Evolutionary conservation across 306 rosid species (phyloP), one percentile per base, ranked within the genome.

Genomic region (Prunus padus): DNA sequence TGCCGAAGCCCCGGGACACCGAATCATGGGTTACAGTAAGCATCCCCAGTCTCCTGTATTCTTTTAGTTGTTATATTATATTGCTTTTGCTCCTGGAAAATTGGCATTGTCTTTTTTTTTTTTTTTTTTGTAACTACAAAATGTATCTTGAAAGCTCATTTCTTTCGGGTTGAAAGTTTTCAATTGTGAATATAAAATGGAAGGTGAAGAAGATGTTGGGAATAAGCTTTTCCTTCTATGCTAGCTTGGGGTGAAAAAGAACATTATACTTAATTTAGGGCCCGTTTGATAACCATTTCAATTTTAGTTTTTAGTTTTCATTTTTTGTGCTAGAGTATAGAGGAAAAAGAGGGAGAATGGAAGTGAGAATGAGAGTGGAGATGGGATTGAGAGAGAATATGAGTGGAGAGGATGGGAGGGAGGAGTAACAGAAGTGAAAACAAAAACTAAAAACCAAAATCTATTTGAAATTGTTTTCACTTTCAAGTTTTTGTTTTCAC

Each of bases 11-110:
- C 97, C 96, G 23, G 96, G 91, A 11, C 88, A 86, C 80, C 89
- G 75, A 61, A 86, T 96, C 62, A 96, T 96, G 97, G 97, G 98
- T 74, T 93, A 95, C 89, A 95, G 98, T 95, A 82, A 88, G 97
- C 71, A 6, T 55, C 37, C 19, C 23, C 42, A 51, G 2, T 59
- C 67, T 76, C 56, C 42, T 19, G 12, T 67, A 1, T 22, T 25
- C 25, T 37, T 18, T 62, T 3, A 30, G 7, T 50, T 66, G 31
- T 57, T 12, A n/a, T 28, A 8, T 57, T 12, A 19, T 28, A 8
- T 65, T 11, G 2, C 31, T 51, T 22, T 72, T 15, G 22, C 46
- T 25, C 13, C 28, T 14, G 8, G n/a, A 62, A 54, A 56, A 46
- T 45, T 74, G 11, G 26, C 25, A 16, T 40, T 33, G 40, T 33